Conservation (phyloP, 805 yeast genomes). For the Ogataea sp. region DNA sequence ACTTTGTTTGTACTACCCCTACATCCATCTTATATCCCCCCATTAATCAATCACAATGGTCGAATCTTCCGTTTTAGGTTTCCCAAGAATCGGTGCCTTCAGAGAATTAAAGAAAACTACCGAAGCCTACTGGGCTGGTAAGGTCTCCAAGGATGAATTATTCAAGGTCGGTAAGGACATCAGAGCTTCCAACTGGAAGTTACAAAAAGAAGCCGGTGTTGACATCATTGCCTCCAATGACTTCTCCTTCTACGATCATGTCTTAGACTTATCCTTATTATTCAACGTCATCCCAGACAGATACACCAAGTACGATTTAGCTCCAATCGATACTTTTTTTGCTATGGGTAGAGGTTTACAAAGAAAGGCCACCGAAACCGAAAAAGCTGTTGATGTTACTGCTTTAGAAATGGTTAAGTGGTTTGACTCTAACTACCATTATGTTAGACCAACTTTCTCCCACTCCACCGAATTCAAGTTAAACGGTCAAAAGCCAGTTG, state of each 20-base stretch:
- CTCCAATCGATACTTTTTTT: slow-evolving; percentile 85
- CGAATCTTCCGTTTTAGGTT: slow-evolving; percentile 94
- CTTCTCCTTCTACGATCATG: slow-evolving; percentile 97
- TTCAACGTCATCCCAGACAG: slow-evolving; percentile 97
- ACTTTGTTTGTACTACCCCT: background rate
- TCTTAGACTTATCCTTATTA: slow-evolving; percentile 82
- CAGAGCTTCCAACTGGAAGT: slow-evolving; percentile 95
- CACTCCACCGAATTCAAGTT: slow-evolving; percentile 93
- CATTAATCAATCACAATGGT: slow-evolving; percentile 51
- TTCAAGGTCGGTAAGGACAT: slow-evolving; percentile 90
- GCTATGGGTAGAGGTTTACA: slow-evolving; percentile 99
- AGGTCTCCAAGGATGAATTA: slow-evolving; percentile 79
- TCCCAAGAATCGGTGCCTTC: slow-evolving; percentile 99
- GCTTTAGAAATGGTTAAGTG: slow-evolving; percentile 99
- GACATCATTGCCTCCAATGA: slow-evolving; percentile 96
- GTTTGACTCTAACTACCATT: slow-evolving; percentile 99
- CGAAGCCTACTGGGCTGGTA: slow-evolving; percentile 98
- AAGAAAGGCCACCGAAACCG: slow-evolving; percentile 83
- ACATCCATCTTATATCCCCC: too few relatives aligned
- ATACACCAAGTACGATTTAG: slow-evolving; percentile 85
- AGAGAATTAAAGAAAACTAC: slow-evolving; percentile 99
- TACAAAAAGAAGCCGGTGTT: slow-evolving; percentile 95
- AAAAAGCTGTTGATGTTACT: slow-evolving; percentile 92
- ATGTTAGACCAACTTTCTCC: slow-evolving; percentile 98
- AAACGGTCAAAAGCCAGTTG: slow-evolving; percentile 94